These are phyloP conservation scores for Nicotiana paniculata DNA, from an alignment of 257 asterid genomes.

Conservation along the genomic window DNA sequence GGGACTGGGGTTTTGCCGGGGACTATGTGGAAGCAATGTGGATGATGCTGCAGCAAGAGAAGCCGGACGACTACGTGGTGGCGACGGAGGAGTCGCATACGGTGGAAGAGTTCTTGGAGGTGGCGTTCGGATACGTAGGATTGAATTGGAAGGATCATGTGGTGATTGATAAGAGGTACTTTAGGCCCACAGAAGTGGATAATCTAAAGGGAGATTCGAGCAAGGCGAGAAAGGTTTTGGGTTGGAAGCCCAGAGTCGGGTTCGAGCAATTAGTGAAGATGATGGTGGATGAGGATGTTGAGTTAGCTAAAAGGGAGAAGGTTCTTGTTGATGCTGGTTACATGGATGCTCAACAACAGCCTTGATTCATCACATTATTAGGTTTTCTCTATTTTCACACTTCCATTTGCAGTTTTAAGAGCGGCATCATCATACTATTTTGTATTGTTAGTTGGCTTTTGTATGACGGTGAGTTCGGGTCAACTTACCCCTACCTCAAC, in stretches of 20 bases:
- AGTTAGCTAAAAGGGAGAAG: constrained; percentile 89
- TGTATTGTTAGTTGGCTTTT: neutral
- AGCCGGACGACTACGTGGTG: constrained; percentile 90
- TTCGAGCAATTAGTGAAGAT: constrained; percentile 84
- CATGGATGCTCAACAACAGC: constrained; percentile 98
- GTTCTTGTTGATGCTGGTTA: constrained; percentile 97
- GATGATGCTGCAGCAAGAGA: constrained; percentile 95
- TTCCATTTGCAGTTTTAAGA: neutral
- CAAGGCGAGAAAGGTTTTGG: constrained; percentile 70
- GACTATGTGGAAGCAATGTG: constrained; percentile 99
- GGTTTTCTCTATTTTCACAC: neutral
- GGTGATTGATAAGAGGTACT: constrained; percentile 71
- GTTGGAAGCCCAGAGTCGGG: constrained; percentile 88
- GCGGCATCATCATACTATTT: neutral
- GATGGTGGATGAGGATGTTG: constrained; percentile 96
- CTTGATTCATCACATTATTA: constrained; percentile 27
- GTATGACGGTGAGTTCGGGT: too few relatives aligned
- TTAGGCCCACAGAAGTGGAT: constrained; percentile 89
- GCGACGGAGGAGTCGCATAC: constrained; percentile 94
- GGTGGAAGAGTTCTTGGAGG: constrained; percentile 73
- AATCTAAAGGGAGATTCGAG: constrained; percentile 77
- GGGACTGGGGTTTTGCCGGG: constrained; percentile 97
- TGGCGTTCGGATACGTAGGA: constrained; percentile 72
- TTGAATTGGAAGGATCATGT: constrained; percentile 90
- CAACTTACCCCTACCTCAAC: too few relatives aligned